Conservation (phyloP, 495 filamentous ascomycete genomes). For the Zalerion maritima region DNA sequence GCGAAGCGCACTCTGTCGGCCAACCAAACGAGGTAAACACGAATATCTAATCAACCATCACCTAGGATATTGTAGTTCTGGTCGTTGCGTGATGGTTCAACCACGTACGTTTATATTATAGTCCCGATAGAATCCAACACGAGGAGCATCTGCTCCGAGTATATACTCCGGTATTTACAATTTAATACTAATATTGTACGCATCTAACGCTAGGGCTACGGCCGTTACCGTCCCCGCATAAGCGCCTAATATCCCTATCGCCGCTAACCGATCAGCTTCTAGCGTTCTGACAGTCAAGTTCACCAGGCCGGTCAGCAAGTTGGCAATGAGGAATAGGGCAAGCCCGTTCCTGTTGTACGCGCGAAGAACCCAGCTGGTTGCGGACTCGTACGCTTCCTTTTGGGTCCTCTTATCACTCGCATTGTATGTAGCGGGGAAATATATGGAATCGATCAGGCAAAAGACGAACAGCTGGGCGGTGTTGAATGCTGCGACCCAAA, state of each 20-base stretch:
- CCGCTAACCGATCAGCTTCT: constrained; percentile 40
- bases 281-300: constrained; percentile 78
- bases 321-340: constrained; percentile 74
- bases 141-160: too few relatives aligned
- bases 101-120: too few relatives aligned
- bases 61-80: too few relatives aligned
- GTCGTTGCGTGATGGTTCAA: too few relatives aligned
- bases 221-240: constrained; percentile 55
- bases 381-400: constrained; percentile 41
- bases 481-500: constrained; percentile 88
- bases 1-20: too few relatives aligned
- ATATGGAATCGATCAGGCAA: constrained; percentile 56
- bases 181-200: constrained; percentile 60
- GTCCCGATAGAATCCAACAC: too few relatives aligned
- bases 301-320: constrained; percentile 74
- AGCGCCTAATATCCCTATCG: constrained; percentile 58
- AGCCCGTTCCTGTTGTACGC: constrained; percentile 85
- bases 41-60: too few relatives aligned
- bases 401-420: constrained; percentile 34
- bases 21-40: too few relatives aligned
- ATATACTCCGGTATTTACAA: constrained; percentile 38
- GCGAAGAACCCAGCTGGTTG: constrained; percentile 62
- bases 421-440: constrained; percentile 59
- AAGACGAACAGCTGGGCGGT: constrained; percentile 62
- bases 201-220: constrained; percentile 57